phyloP scores from a whole-genome alignment of 73 alveolate species.

The Strombidium stylifer region DNA sequence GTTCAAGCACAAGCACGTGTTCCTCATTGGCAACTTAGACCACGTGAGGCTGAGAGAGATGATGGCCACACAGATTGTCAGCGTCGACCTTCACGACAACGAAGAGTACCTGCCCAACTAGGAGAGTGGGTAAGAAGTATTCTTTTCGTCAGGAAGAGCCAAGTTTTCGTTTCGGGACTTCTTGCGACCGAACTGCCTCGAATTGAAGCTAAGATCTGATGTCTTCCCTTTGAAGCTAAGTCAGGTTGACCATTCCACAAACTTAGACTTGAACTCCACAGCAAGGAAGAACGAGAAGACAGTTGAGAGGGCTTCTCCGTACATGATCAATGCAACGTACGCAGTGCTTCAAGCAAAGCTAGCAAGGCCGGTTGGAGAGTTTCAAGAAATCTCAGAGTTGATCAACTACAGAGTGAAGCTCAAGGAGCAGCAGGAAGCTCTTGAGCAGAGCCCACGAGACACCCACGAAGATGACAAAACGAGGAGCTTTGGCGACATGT shows the following conservation, averaged over 20 bases:
- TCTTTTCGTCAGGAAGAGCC: slow-evolving; percentile 52
- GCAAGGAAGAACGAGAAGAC: slow-evolving; percentile 55
- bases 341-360: slow-evolving; percentile 42
- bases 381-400: slow-evolving; percentile 39
- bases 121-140: slow-evolving; percentile 36
- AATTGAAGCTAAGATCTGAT: slow-evolving; percentile 53
- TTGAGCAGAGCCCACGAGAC: no score
- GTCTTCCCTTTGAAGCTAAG: slow-evolving; percentile 58
- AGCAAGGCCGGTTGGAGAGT: slow-evolving; percentile 29
- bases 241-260: slow-evolving; percentile 35
- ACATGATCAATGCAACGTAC: slow-evolving; percentile 50
- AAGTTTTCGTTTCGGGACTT: slow-evolving; percentile 48
- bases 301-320: slow-evolving; percentile 61
- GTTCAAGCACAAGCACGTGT: slow-evolving; percentile 60
- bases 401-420: no score
- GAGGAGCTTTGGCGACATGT: no score
- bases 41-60: slow-evolving; percentile 42
- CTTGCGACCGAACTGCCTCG: slow-evolving; percentile 40
- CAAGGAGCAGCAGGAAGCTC: no score
- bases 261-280: slow-evolving; percentile 55
- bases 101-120: slow-evolving; percentile 53
- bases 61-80: slow-evolving; percentile 26
- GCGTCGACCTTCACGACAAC: slow-evolving; percentile 64
- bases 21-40: slow-evolving; percentile 47
- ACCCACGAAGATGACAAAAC: no score